Percentiles rank a stretch among this genome's conserved stretches.
These are phyloP conservation scores for Nicotiana noctiflora DNA, from an alignment of 257 asterid genomes.

Conservation along the genomic window DNA sequence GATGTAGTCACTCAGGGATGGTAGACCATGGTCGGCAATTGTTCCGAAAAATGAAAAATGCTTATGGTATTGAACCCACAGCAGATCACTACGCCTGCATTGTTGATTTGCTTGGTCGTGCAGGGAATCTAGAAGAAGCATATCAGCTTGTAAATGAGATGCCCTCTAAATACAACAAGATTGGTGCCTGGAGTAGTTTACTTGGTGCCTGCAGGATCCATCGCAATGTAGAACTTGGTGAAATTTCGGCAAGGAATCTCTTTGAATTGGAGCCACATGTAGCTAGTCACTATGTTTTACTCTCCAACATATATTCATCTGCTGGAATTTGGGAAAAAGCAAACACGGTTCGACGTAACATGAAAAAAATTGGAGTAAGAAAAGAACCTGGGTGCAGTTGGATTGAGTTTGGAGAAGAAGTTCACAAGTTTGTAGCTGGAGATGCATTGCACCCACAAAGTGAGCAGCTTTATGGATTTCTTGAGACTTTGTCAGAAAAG, in stretches of 20 bases:
- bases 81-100: slow-evolving; percentile 79
- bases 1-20: slow-evolving; percentile 85
- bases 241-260: slow-evolving; percentile 59
- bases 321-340: slow-evolving; percentile 77
- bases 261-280: slow-evolving; percentile 60
- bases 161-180: slow-evolving; percentile 41
- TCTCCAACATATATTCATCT: slow-evolving; percentile 67
- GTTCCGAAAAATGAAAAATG: slow-evolving; percentile 52
- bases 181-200: slow-evolving; percentile 83
- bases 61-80: slow-evolving; percentile 47
- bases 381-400: slow-evolving; percentile 92
- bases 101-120: slow-evolving; percentile 83
- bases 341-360: slow-evolving; percentile 45
- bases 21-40: slow-evolving; percentile 57
- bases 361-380: slow-evolving; percentile 59
- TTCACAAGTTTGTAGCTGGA: slow-evolving; percentile 76
- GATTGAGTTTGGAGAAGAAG: slow-evolving; percentile 59
- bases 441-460: slow-evolving; percentile 59
- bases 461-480: slow-evolving; percentile 43
- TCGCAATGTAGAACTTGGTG: slow-evolving; percentile 65
- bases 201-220: slow-evolving; percentile 73
- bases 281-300: slow-evolving; percentile 76
- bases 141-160: slow-evolving; percentile 39
- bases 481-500: slow-evolving; percentile 34
- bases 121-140: slow-evolving; percentile 71